Evolutionary conservation across 2,329 filamentous ascomycete genomes (phyloP).

Genomic region (Elsinoe arachidis): DNA sequence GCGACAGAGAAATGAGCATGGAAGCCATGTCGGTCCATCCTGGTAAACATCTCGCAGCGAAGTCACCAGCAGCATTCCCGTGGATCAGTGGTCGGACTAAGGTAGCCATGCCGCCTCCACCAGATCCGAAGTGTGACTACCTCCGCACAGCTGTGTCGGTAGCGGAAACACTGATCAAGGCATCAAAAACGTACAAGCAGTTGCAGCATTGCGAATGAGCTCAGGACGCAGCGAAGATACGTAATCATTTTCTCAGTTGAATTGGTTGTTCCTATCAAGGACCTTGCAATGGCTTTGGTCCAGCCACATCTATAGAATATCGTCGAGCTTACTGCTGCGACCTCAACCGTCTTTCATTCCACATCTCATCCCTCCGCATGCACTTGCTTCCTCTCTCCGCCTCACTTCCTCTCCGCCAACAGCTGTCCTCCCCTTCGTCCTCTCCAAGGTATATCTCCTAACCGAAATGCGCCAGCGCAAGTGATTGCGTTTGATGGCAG

Average conservation of each 20-base stretch:
- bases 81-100: no score
- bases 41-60: no score
- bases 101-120: no score
- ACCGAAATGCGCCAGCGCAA: slow-evolving; percentile 10
- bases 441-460: neutral
- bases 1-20: no score
- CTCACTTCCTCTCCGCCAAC: neutral
- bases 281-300: neutral
- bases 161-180: no score
- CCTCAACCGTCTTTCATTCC: neutral
- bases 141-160: no score
- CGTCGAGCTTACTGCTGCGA: neutral
- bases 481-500: slow-evolving; percentile 3
- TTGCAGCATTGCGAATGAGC: no score
- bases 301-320: neutral
- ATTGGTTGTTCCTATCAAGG: neutral
- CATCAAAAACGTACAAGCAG: no score
- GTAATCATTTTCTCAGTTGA: neutral
- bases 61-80: no score
- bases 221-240: no score
- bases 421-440: neutral
- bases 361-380: neutral
- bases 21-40: no score
- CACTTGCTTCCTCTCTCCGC: neutral
- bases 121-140: no score